phyloP scores from a whole-genome alignment of 352 stramenopile species.

The Phytophthora palmivora region DNA sequence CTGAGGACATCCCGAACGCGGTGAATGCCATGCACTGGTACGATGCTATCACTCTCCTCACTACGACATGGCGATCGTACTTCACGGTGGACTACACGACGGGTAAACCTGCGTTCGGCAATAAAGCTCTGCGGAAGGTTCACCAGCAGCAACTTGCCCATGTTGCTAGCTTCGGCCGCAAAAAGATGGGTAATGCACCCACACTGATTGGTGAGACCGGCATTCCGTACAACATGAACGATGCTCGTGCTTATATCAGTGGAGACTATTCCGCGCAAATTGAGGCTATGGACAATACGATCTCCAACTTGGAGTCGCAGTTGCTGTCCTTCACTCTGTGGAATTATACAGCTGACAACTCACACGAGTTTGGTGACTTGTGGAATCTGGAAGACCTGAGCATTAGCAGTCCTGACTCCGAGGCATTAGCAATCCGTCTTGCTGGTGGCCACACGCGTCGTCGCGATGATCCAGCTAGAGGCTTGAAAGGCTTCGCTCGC shows the following conservation, averaged over 20 bases:
- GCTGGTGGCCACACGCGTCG: constrained; percentile 45
- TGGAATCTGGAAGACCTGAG: constrained; percentile 90
- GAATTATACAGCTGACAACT: constrained; percentile 87
- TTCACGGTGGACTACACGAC: constrained; percentile 72
- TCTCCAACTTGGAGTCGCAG: constrained; percentile 64
- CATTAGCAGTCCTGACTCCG: constrained; percentile 64
- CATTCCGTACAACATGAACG: constrained; percentile 67
- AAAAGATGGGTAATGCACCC: constrained; percentile 48
- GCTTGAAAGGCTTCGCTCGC: constrained; percentile 64
- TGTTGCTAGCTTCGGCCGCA: constrained; percentile 52
- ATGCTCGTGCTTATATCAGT: constrained; percentile 43
- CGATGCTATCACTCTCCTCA: constrained; percentile 86
- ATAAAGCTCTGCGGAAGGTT: constrained; percentile 50
- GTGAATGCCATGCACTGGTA: constrained; percentile 93
- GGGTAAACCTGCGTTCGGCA: constrained; percentile 66
- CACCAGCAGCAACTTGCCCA: constrained; percentile 65
- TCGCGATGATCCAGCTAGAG: constrained; percentile 45
- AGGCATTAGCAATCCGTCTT: constrained; percentile 29
- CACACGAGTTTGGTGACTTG: constrained; percentile 69
- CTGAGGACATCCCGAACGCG: constrained; percentile 51
- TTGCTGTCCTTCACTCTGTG: constrained; percentile 86
- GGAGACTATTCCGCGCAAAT: constrained; percentile 58
- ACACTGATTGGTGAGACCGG: constrained; percentile 69
- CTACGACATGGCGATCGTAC: constrained; percentile 66
- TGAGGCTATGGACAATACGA: constrained; percentile 66